phyloP scores from a whole-genome alignment of 306 rosid genomes.

The Cicer judaicum region DNA sequence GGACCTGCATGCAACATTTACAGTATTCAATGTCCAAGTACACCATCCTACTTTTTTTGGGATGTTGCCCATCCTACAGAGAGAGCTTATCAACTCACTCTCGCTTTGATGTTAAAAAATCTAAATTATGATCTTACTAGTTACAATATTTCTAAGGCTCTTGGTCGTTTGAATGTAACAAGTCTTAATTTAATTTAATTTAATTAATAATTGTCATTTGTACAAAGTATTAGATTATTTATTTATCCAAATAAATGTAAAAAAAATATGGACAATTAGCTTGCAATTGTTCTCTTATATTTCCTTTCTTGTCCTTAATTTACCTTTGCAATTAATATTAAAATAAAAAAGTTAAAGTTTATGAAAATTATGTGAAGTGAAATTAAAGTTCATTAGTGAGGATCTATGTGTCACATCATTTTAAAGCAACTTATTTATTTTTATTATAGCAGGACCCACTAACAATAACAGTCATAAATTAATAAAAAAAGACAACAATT shows the following conservation, averaged over 20 bases:
- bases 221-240: neutral
- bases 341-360: too few relatives aligned
- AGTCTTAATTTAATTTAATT: neutral
- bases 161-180: slow-evolving; percentile 8
- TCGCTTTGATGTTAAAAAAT: slow-evolving; percentile 14
- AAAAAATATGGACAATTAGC: neutral
- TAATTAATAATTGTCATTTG: too few relatives aligned
- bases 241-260: neutral
- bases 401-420: too few relatives aligned
- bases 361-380: too few relatives aligned
- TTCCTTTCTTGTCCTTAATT: too few relatives aligned
- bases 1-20: slow-evolving; percentile 7
- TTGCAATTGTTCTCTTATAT: too few relatives aligned
- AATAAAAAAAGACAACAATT: too few relatives aligned
- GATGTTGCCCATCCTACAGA: slow-evolving; percentile 56
- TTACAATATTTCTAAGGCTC: neutral
- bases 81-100: slow-evolving; percentile 38
- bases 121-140: neutral
- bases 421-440: too few relatives aligned
- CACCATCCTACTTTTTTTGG: slow-evolving; percentile 44
- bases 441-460: too few relatives aligned
- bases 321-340: too few relatives aligned
- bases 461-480: too few relatives aligned
- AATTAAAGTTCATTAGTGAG: too few relatives aligned
- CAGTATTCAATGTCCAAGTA: slow-evolving; percentile 14